Evolutionary conservation across 306 rosid species (phyloP), one percentile per base, ranked within the genome.

Genomic region (Prunus persica): DNA sequence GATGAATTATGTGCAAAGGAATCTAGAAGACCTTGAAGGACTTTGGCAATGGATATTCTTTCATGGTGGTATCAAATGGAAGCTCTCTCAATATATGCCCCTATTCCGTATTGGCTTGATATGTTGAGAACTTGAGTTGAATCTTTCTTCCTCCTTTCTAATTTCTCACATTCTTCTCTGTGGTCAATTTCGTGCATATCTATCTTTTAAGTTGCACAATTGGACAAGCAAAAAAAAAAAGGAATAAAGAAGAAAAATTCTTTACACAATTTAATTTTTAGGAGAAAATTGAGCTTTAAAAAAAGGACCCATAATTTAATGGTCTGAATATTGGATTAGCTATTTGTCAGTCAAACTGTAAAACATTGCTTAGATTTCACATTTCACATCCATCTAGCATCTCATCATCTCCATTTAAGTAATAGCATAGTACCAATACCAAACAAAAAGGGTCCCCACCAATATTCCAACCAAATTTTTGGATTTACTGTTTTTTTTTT

Each of bases 31-130:
- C 24, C 30, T 47, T 70, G 25, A 58, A 41, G 50, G 75, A 62
- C 75, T 74, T 60, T 19, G 8, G 1, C 71, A 65, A 52, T 32
- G 92, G 96, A 85, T 88, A 88, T 90, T 84, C 93, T 86, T 13
- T 74, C 28, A 32, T 46, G 49, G 82, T 64, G 83, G 89, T 61
- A 84, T 82, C 87, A 57, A 82, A 79, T 27, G 8, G 83, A 65
- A 75, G 73, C 73, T 71, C 19, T 55, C 0, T 1, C 8, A 62
- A 92, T 49, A 88, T 90, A 90, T 88, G 91, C 92, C 20, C 55
- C 24, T 1, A 11, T 70, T 67, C 49, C 74, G 5, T 15, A 7
- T 67, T 57, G 69, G 62, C 19, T 43, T 19, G 12, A 34, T 54
- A 71, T 11, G 67, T 24, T 14, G 45, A 30, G 67, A 63, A 63